These are phyloP conservation scores for Citrus sp. DNA, from an alignment of 345 rosid genomes.

Conservation along the genomic window DNA sequence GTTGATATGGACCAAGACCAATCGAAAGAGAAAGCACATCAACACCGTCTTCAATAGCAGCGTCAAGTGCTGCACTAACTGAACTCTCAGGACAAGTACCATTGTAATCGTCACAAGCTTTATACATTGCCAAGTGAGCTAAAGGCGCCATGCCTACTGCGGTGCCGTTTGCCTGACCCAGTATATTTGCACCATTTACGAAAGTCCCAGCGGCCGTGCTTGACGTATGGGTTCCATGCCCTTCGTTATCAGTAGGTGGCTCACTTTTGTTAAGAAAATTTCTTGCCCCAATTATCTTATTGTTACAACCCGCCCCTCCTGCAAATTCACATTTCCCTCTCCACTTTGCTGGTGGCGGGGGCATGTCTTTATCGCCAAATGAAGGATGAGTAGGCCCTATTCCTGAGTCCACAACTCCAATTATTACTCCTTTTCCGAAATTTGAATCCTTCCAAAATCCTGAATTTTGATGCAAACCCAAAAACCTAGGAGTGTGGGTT, in stretches of 20 bases:
- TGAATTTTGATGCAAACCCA: slow-evolving; percentile 36
- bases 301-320: background rate
- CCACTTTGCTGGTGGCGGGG: background rate
- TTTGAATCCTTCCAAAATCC: slow-evolving; percentile 40
- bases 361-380: background rate
- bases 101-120: too few relatives aligned
- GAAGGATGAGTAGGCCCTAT: slow-evolving; percentile 41
- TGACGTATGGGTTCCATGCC: background rate
- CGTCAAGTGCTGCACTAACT: background rate
- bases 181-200: background rate
- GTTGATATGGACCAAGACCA: background rate
- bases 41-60: background rate
- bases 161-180: background rate
- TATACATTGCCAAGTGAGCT: background rate
- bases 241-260: background rate
- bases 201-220: background rate
- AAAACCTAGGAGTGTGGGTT: slow-evolving; percentile 43
- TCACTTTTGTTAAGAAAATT: background rate
- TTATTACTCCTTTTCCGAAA: slow-evolving; percentile 42
- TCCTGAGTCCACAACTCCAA: slow-evolving; percentile 54
- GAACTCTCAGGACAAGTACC: background rate
- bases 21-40: background rate
- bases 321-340: background rate
- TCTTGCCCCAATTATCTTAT: background rate
- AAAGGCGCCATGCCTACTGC: background rate